Conservation (phyloP, 257 asterid species). For the Solanum corneliomulleri region DNA sequence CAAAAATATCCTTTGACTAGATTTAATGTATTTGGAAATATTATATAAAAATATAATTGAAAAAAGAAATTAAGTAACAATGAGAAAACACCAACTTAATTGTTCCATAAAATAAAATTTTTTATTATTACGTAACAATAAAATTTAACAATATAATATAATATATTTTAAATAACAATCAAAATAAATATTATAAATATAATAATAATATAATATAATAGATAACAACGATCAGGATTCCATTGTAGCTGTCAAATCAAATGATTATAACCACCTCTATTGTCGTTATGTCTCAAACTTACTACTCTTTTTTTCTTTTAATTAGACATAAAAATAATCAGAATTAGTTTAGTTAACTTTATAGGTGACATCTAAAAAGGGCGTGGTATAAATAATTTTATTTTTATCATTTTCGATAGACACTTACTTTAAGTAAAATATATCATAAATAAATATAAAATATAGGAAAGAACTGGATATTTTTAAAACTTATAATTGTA, state of each 20-base stretch:
- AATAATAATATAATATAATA: no score
- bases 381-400: no score
- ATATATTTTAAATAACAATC: no score
- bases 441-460: neutral
- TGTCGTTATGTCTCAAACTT: neutral
- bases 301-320: neutral
- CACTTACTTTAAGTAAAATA: neutral
- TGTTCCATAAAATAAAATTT: accelerated
- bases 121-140: no score
- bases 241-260: neutral
- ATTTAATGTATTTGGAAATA: no score
- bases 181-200: no score
- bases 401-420: no score
- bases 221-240: no score
- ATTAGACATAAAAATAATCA: neutral
- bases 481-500: neutral
- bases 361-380: neutral
- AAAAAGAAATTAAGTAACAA: no score
- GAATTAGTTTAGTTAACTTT: neutral
- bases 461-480: neutral
- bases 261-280: neutral
- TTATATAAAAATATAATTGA: no score
- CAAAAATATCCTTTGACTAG: no score
- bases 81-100: accelerated
- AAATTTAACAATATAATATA: accelerated